A percentile compares a stretch with the other conserved stretches of the same genome.
Evolutionary conservation across 140 eudicot genomes (phyloP).

Genomic region (Stevia rebaudiana): DNA sequence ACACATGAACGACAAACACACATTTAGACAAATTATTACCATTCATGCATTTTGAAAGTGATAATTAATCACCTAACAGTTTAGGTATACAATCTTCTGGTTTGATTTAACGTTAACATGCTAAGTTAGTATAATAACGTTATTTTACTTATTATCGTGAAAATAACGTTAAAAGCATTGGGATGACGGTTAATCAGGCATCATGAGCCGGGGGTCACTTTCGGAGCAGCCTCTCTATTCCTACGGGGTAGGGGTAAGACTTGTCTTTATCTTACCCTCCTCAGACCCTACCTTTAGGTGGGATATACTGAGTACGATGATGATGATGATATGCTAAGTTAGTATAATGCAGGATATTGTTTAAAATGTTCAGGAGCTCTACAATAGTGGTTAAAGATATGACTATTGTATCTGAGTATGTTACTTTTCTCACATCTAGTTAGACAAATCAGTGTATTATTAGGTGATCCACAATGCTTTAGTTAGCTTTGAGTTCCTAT

Average conservation of each 20-base stretch:
- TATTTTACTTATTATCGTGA: too few species aligned
- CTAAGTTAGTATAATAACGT: too few species aligned
- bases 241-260: too few species aligned
- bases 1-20: neutral
- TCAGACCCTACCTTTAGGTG: too few species aligned
- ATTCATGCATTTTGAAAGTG: constrained; percentile 7
- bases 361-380: neutral
- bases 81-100: neutral
- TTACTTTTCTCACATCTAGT: neutral
- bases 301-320: too few species aligned
- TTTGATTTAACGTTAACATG: neutral
- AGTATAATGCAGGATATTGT: neutral
- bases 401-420: neutral
- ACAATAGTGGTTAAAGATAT: neutral
- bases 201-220: too few species aligned
- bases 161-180: too few species aligned
- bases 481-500: neutral
- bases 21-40: constrained; percentile 1
- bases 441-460: constrained; percentile 11
- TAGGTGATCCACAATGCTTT: neutral
- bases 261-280: too few species aligned
- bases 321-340: too few species aligned
- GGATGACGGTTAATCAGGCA: too few species aligned
- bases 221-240: too few species aligned
- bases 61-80: neutral